Base-by-base conservation (phyloP, 768 basidiomycete genomes). In the Pleurotus sapidus region DNA sequence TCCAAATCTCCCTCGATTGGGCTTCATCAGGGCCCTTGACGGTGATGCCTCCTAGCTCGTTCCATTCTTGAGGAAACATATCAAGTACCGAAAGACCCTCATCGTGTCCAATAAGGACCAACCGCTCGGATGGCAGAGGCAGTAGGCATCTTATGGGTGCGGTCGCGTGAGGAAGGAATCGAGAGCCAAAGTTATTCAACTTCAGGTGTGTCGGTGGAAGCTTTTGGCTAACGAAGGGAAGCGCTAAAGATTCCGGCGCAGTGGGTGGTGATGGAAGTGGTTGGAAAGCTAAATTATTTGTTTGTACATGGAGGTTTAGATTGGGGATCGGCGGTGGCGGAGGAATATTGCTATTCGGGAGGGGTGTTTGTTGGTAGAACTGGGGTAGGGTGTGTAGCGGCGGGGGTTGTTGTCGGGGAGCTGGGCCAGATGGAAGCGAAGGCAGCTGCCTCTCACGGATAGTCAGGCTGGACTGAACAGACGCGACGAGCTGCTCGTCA, bases 71-170 rank as follows among this genome's bases (percentile, higher is more conserved):
- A 1, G 92, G 91, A 64, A 86, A 90, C 83, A 91, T 86, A 65
- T 94, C 87, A 49, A 94, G 71, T 5, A 93, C 90, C 1, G 88
- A 90, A 23, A 94, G 77, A 2, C 92, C 92, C 57, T 86, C 79
- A 60, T 91, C 87, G 57, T 89, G 88, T 3, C 92, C 92, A 24
- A 94, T 81, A 11, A 94, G 80, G n/a, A 94, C 56, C 39, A 90
- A 68, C 49, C 78, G 77, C 60, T 89, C 83, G 17, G 79, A 79
- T 39, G 83, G 73, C 18, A 94, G 65, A 6, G 92, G 90, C 30
- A 94, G 77, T 9, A 93, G 68, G 68, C 88, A 88, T 56, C 85
- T 83, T 59, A 94, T 93, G 30, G 81, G 89, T 0, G 82, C 77
- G 2, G 82, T 88, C 14, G 91, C 74, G 64, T 94, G 92, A 9